Base-by-base conservation (phyloP, 257 asterid genomes). In the Petunia secreta region DNA sequence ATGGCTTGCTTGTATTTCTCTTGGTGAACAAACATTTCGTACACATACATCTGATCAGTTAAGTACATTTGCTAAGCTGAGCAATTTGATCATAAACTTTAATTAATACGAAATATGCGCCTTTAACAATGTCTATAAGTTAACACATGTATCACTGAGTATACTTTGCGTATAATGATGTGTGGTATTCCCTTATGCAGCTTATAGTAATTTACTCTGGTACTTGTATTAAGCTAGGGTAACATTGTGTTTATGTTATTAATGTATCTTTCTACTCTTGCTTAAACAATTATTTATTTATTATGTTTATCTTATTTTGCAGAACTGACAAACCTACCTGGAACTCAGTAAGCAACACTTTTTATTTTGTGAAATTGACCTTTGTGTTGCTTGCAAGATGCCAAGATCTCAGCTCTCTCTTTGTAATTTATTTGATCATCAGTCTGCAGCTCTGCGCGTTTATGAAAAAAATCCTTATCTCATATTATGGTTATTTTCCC, bases 1-100 rank as follows among this genome's bases (percentile, higher is more conserved):
- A 82, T 96, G 97, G 98, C 89, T 96, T 66, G 97, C 92, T 5
- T 94, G 98, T 83, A 90, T 96, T 82, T 86, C 98, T 78, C 87
- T 94, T 57, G 99, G 99, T 66, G 97, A 94, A 62, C 99, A 96
- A 91, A 96, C 99, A 40, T 92, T 91, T 80, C 91, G 94, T 57
- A 89, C 97, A 9, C 87, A 89, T 77, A 79, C 91, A 63, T 90
- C 99, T 75, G 94, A 96, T 80, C 92, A 94, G 99, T 92, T 88
- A 63, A 83, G 89, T 77, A n/a, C 59, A 48, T 59, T 71, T 71
- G 11, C 77, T 48, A 25, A 25, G 25, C 25, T 25, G 25, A 25
- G 25, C 25, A 25, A 25, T 25, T 25, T 25, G 25, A 25, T 25
- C 25, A 25, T 25, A 25, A 25, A 25, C 25, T 25, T 25, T 25